These are phyloP conservation scores for Rhynchospora pubera DNA, from an alignment of 176 grass and related monocot genomes.

Conservation along the genomic window DNA sequence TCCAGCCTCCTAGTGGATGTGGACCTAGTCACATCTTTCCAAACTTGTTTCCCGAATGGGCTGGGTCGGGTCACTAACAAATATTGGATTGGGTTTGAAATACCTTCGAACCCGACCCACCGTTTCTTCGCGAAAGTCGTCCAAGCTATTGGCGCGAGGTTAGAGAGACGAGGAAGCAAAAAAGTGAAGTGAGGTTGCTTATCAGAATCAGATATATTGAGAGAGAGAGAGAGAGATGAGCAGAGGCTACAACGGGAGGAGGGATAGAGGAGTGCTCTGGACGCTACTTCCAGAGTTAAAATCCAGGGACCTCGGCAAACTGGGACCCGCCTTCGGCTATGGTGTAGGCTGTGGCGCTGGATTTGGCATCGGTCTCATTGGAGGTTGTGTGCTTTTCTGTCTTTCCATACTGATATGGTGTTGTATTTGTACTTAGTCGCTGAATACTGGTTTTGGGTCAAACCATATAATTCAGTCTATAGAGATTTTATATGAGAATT, in stretches of 20 bases:
- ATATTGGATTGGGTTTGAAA: background rate
- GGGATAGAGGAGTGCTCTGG: slow-evolving; percentile 37
- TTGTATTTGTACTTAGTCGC: background rate
- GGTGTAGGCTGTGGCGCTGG: slow-evolving; percentile 82
- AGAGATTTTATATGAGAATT: background rate
- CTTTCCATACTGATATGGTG: background rate
- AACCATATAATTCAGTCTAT: background rate
- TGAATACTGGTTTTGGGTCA: background rate
- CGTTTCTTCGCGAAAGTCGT: background rate
- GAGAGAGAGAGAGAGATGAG: slow-evolving; percentile 28
- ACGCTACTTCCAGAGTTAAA: slow-evolving; percentile 41
- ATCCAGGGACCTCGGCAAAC: slow-evolving; percentile 55
- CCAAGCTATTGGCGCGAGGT: background rate
- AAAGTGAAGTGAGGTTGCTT: background rate
- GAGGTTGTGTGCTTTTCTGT: slow-evolving; percentile 35
- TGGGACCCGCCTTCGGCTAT: slow-evolving; percentile 64
- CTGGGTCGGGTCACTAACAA: background rate
- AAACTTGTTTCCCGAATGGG: background rate
- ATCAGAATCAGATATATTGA: background rate
- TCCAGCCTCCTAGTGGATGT: no score
- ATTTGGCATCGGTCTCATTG: slow-evolving; percentile 63
- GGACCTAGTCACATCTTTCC: no score
- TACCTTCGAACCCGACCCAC: background rate
- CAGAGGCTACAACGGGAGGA: slow-evolving; percentile 26
- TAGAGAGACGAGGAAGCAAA: background rate